Base-by-base conservation (phyloP, 768 basidiomycete species). In the Suillus plorans region DNA sequence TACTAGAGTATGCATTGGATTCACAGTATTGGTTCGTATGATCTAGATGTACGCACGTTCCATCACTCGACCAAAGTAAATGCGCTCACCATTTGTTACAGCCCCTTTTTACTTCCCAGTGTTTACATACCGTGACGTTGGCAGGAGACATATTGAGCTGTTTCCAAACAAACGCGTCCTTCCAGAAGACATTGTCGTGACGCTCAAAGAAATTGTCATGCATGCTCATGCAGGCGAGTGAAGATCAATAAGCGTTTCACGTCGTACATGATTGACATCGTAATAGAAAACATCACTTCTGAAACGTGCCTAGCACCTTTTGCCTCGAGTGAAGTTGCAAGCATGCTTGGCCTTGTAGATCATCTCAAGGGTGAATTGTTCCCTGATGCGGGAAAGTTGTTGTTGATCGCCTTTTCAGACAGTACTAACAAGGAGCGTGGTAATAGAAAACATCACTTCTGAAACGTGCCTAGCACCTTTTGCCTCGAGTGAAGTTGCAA, bases 381-480 rank as follows among this genome's bases (percentile, higher is more conserved):
- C 10, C 12, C 14, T n/a, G 22, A 58, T 60, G 20, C 4, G 3
- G 44, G 8, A 16, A 22, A 5, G 20, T 36, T 10, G 16, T 60
- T 16, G 59, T 25, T 34, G 59, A 41, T 37, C 16, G 16, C 22
- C 18, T 39, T 60, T 10, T 10, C 39, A 37, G 59, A 3, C 22
- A 39, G n/a, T 18, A 5, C 31, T 60, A 18, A 39, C 22, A n/a
- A 12, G 59, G 22, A 20, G 20, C 44, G 22, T 3, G 39, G n/a
- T n/a, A n/a, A n/a, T n/a, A n/a, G n/a, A n/a, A n/a, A n/a, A 68
- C 4, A 73, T 80, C 49, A 76, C 77, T 2, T 81, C 81, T 0
- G 50, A 66, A 1, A 76, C 72, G 34, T 80, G 80, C 0, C 81
- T 79, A 0, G 70, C 76, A 0, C 77, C 80, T 7, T 80, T 76